These are phyloP conservation scores for Lupinus albus DNA, from an alignment of 306 rosid species.

Conservation along the genomic window DNA sequence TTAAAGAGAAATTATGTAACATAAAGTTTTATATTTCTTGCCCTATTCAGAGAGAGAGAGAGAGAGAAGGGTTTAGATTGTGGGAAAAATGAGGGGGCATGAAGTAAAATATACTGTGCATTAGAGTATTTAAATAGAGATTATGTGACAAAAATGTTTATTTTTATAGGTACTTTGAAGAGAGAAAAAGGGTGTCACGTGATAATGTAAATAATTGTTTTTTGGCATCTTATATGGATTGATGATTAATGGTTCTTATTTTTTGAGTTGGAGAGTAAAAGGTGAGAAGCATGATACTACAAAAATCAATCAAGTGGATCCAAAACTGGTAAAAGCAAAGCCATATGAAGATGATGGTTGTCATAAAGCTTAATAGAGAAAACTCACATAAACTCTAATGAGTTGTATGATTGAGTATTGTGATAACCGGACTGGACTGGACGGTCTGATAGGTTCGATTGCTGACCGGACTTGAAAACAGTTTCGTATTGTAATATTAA, in stretches of 20 bases:
- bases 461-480: too few species aligned
- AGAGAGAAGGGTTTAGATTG: too few species aligned
- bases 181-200: slow-evolving; percentile 32
- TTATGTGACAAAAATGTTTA: neutral
- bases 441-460: too few species aligned
- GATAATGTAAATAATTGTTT: slow-evolving; percentile 23
- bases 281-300: neutral
- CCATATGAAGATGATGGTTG: neutral
- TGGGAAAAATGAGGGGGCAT: too few species aligned
- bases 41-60: too few species aligned
- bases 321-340: slow-evolving; percentile 4
- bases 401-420: neutral
- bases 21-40: too few species aligned
- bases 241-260: slow-evolving; percentile 4
- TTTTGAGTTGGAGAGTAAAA: neutral
- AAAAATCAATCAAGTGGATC: neutral
- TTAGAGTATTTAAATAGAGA: slow-evolving; percentile 1
- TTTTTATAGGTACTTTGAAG: slow-evolving; percentile 13
- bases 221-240: slow-evolving; percentile 31
- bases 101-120: too few species aligned
- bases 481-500: too few species aligned
- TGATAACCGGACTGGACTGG: too few species aligned
- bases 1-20: neutral
- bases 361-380: neutral
- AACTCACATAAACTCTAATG: neutral